A percentile compares a stretch with the other conserved stretches of the same genome.
These are phyloP conservation scores for Solanum aculeatissimum DNA, from an alignment of 305 asterid species.

Conservation along the genomic window DNA sequence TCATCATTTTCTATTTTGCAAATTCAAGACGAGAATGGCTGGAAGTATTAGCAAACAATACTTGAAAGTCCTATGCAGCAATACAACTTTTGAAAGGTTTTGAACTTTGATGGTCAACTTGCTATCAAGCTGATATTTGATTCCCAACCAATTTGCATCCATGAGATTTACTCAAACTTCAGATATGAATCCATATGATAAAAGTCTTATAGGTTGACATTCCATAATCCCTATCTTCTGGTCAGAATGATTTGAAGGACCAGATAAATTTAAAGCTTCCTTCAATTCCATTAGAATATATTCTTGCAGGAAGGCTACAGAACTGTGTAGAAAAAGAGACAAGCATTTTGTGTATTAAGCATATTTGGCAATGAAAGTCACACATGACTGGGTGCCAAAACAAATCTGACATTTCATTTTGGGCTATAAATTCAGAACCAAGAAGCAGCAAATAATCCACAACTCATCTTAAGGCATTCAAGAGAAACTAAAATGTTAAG, in stretches of 20 bases:
- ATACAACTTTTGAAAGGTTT: neutral
- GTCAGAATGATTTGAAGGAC: neutral
- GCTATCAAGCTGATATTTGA: neutral
- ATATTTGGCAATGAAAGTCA: neutral
- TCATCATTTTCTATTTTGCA: neutral
- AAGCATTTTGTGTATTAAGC: neutral
- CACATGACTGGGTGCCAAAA: neutral
- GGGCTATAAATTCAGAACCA: neutral
- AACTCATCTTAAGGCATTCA: neutral
- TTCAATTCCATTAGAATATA: neutral
- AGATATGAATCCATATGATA: neutral
- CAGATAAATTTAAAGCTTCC: neutral
- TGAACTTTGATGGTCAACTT: neutral
- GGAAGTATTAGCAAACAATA: neutral
- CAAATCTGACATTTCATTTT: neutral
- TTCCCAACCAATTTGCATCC: neutral
- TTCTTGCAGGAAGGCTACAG: neutral
- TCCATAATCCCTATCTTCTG: neutral
- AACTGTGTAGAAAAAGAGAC: neutral
- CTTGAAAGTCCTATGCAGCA: neutral
- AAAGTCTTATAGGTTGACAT: neutral
- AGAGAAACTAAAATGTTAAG: neutral
- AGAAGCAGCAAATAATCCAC: neutral
- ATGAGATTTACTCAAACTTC: neutral
- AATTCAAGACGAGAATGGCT: neutral